Percentiles rank a stretch among this genome's conserved stretches.
Evolutionary conservation across 2,329 filamentous ascomycete species (phyloP).

Genomic region (Fusarium oxysporum): DNA sequence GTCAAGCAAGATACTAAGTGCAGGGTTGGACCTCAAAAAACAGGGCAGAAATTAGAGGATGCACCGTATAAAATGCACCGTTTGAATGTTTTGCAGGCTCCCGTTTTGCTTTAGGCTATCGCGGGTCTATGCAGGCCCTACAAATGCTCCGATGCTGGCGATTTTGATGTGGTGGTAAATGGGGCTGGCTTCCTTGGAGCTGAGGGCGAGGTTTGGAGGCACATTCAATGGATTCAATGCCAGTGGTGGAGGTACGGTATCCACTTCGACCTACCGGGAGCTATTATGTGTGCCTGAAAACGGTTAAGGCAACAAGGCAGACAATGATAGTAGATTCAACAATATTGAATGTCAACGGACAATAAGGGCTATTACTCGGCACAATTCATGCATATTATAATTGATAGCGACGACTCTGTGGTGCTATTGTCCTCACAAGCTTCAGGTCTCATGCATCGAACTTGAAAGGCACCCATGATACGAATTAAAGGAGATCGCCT

Average conservation of each 20-base stretch:
- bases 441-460: background rate
- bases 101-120: constrained; percentile 17
- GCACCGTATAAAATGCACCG: background rate
- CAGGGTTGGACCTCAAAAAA: constrained; percentile 15
- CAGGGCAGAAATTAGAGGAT: constrained; percentile 2
- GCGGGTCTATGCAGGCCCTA: constrained; percentile 28
- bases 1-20: constrained; percentile 36
- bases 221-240: constrained; percentile 27
- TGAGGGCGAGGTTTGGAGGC: constrained; percentile 37
- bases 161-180: constrained; percentile 40
- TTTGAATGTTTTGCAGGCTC: background rate
- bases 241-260: constrained; percentile 46
- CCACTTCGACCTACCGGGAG: constrained; percentile 20
- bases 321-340: constrained; percentile 4
- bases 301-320: constrained; percentile 50
- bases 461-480: constrained; percentile 2
- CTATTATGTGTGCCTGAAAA: constrained; percentile 44
- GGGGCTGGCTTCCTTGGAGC: constrained; percentile 32
- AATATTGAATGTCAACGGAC: background rate
- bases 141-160: constrained; percentile 33
- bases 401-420: background rate
- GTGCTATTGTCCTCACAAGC: background rate
- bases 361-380: background rate
- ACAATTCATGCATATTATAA: background rate
- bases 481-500: constrained; percentile 4